Base-by-base conservation (phyloP, 192 early-diverging fungal species). In the Jimgerdemannia flammicorona region DNA sequence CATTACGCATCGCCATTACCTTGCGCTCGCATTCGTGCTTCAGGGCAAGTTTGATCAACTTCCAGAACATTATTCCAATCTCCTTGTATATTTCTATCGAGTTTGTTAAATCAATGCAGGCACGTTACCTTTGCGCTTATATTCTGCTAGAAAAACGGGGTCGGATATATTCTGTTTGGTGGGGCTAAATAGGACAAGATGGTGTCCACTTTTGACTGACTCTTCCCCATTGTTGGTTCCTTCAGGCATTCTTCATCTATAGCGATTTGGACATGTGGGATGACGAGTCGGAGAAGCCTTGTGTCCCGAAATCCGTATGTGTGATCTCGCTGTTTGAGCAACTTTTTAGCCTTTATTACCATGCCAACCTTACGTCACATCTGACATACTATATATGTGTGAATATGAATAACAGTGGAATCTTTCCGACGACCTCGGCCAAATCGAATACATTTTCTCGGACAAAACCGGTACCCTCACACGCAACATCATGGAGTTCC, bases 391-490 rank as follows among this genome's bases (percentile, higher is more conserved):
- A 82, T 78, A 29, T 29, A 29, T 29, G 1, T 29, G 29, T 29
- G 29, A 29, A 29, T 29, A 29, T 29, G 29, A 29, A 29, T 42
- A n/a, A 41, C 75, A 89, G 87, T 98, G 96, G 96, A 98, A 96
- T 79, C 83, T 99, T 29, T 95, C 94, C 11, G 98, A 99, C 76
- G 98, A 99, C 77, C 84, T 99, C 65, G 96, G 95, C 70, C 95
- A 97, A 78, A 95, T 99, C 43, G 94, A 97, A 77, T 99, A 99
- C 79, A 90, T 99, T 2, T 99, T 99, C 77, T 93, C 92, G 40
- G 97, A 99, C 84, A 99, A 99, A 77, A 99, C 97, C 18, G 97
- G 97, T 17, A 97, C 97, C 4, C 84, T 99, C 70, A 99, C 97
- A 7, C 91, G 93, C 75, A 99, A 99, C 76, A 89, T 94, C 43